Percentiles rank a stretch among this genome's conserved stretches.
phyloP scores from a whole-genome alignment of 192 early-diverging fungal genomes.

The Thamnidium elegans region DNA sequence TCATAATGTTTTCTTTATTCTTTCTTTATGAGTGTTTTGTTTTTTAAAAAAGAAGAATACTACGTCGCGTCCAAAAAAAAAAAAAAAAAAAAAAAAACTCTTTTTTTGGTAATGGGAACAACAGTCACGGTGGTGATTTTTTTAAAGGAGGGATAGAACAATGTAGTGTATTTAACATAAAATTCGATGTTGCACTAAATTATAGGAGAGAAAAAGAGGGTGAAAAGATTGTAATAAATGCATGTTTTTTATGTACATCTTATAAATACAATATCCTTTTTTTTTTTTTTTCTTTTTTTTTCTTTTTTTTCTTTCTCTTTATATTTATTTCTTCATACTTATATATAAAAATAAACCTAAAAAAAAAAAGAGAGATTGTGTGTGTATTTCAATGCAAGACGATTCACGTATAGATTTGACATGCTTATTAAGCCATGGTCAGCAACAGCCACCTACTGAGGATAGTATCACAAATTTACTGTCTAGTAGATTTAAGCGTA shows the following conservation, averaged over 20 bases:
- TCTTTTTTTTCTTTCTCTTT: neutral
- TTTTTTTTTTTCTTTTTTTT: constrained; percentile 7
- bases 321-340: constrained; percentile 11
- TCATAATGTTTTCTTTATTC: no score
- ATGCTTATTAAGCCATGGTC: constrained; percentile 18
- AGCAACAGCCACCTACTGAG: constrained; percentile 35
- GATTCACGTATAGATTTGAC: constrained; percentile 33
- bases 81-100: no score
- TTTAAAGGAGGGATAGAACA: no score
- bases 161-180: no score
- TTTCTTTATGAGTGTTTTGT: no score
- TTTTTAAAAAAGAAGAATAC: no score
- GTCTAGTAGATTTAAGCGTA: constrained; percentile 45
- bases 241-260: constrained; percentile 10
- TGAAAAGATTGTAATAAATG: constrained; percentile 5
- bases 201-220: constrained; percentile 11
- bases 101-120: no score
- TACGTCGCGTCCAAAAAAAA: no score
- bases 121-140: no score
- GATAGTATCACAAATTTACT: constrained; percentile 49
- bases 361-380: neutral
- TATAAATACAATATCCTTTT: neutral
- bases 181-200: constrained; percentile 13
- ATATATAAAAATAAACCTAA: neutral
- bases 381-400: constrained; percentile 31